phyloP scores from a whole-genome alignment of 257 asterid species.

The Przewalskia tangutica region DNA sequence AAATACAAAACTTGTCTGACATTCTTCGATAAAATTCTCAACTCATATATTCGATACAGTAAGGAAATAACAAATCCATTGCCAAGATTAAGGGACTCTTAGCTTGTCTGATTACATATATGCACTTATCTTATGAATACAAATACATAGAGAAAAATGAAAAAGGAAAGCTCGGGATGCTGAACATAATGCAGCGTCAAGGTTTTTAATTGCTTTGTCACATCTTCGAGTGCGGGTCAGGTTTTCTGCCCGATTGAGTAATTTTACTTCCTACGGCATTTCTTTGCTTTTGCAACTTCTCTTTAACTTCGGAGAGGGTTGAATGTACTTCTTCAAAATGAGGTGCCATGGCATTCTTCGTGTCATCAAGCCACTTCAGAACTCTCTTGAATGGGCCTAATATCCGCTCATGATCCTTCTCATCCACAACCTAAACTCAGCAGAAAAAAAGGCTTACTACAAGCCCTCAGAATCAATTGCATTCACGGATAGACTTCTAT shows the following conservation, averaged over 20 bases:
- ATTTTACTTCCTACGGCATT: constrained; percentile 5
- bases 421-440: constrained; percentile 40
- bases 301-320: constrained; percentile 29
- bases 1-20: background rate
- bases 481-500: background rate
- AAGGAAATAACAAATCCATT: background rate
- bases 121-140: background rate
- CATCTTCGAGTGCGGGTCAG: constrained; percentile 22
- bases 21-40: background rate
- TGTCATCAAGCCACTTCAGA: constrained; percentile 49
- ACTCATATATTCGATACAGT: background rate
- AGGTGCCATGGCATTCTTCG: constrained; percentile 45
- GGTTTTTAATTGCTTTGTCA: background rate
- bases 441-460: background rate
- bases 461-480: background rate
- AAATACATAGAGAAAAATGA: background rate
- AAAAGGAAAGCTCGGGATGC: background rate
- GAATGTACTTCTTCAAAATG: constrained; percentile 62
- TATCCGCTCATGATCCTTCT: constrained; percentile 43
- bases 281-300: constrained; percentile 23
- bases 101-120: background rate
- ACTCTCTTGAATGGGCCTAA: constrained; percentile 45
- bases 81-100: background rate
- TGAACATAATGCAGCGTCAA: background rate
- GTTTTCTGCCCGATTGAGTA: background rate